Conservation (phyloP, 495 filamentous ascomycete genomes). For the Penicillium angulare region DNA sequence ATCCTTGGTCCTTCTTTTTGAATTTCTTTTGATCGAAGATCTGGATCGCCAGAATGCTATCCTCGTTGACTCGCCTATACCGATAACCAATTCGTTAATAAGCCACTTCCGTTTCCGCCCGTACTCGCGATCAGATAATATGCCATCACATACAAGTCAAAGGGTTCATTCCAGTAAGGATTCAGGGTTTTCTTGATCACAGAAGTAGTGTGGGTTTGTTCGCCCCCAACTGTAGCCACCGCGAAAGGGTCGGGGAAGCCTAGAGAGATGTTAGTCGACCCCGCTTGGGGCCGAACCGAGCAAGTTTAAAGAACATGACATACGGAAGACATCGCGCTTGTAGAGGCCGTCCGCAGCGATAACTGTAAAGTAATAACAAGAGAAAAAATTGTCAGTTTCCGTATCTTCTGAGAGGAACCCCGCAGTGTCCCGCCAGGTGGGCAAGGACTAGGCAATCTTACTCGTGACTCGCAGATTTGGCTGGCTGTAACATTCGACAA, state of each 20-base stretch:
- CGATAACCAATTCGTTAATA: constrained; percentile 4
- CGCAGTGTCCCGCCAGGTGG: constrained; percentile 19
- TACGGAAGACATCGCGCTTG: constrained; percentile 98
- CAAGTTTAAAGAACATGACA: constrained; percentile 7
- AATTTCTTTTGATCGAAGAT: constrained; percentile 99
- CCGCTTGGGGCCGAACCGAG: constrained; percentile 5
- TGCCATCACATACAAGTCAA: constrained; percentile 74
- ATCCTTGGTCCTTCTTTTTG: constrained; percentile 99
- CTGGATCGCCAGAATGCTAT: constrained; percentile 94
- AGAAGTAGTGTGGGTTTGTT: constrained; percentile 92
- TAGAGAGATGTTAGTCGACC: constrained; percentile 38
- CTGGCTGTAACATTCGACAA: constrained; percentile 37
- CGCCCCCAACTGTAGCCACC: constrained; percentile 91
- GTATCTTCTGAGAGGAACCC: constrained; percentile 13
- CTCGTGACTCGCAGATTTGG: constrained; percentile 65
- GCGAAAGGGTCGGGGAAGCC: constrained; percentile 98
- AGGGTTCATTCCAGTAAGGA: constrained; percentile 98
- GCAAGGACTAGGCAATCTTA: constrained; percentile 35
- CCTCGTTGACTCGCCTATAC: constrained; percentile 79
- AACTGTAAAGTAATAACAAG: constrained; percentile 52
- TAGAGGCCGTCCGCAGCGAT: constrained; percentile 98
- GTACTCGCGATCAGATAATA: not conserved
- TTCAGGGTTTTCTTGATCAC: constrained; percentile 97
- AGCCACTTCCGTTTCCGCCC: constrained; percentile 19
- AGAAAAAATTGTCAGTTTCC: constrained; percentile 19